Base-by-base conservation (phyloP, 495 filamentous ascomycete species). In the Letharia columbiana region DNA sequence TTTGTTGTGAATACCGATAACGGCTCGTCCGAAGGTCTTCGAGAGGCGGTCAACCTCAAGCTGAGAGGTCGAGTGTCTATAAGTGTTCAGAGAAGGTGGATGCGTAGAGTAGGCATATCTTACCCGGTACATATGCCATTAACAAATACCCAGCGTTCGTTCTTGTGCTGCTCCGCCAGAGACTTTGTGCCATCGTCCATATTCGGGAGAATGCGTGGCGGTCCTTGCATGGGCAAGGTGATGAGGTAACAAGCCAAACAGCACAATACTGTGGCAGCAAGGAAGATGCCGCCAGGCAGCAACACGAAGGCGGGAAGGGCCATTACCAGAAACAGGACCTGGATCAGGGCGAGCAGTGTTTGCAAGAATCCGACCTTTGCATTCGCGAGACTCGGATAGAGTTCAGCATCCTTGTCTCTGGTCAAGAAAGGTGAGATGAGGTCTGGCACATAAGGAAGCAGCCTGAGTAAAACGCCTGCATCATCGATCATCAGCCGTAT, bases 1-100 rank as follows among this genome's bases (percentile, higher is more conserved):
- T 54, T 81, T 84, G 71, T 94, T 96, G 67, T 92, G 91, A n/a
- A 95, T 82, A 20, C 90, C 91, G 1, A 83, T 80, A 31, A 96
- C 75, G 3, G 83, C 86, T 10, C 91, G 82, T 61, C 88, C 85
- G 71, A 95, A 96, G 40, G 87, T 91, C 59, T 84, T 74, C 0
- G 89, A 84, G 13, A 94, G 75, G 15, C 87, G 82, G 71, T 96
- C 82, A 63, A 93, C 76, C 68, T 90, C 91, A 57, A 74, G 78
- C 75, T 89, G 83, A 17, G 89, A 75, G 81, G 87, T 86, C 67
- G 82, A 77, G 45, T 80, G 76, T 33, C 81, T 81, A 58, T 42
- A 15, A 64, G 23, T 65, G 52, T 67, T 52, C 28, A 45, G 57
- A 54, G 39, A 41, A 17, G 50, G 28, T 64, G n/a, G 47, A 28